A percentile compares a stretch with the other conserved stretches of the same genome.
phyloP scores from a whole-genome alignment of 495 filamentous ascomycete genomes.

The Penicillium robsamsonii region DNA sequence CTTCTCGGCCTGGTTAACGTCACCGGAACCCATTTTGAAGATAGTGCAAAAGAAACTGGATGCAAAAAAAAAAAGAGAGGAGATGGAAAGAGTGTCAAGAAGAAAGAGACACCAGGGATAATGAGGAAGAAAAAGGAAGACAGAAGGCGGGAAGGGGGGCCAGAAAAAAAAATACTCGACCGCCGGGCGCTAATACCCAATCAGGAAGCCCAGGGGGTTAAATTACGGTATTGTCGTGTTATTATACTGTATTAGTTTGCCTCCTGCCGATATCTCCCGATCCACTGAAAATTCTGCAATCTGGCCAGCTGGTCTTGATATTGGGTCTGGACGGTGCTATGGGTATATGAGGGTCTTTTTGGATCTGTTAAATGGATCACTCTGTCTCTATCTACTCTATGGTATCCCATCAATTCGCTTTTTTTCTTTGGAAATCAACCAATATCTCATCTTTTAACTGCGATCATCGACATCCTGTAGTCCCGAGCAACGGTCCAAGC shows the following conservation, averaged over 20 bases:
- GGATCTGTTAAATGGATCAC: background rate
- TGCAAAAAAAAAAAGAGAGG: constrained; percentile 42
- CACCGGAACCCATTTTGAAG: constrained; percentile 52
- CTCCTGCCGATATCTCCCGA: constrained; percentile 48
- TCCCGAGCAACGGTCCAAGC: constrained; percentile 31
- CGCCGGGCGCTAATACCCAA: constrained; percentile 36
- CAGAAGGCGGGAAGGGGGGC: constrained; percentile 36
- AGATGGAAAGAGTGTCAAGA: constrained; percentile 43
- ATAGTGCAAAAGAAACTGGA: constrained; percentile 39
- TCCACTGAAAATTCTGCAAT: constrained; percentile 28
- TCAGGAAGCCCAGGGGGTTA: constrained; percentile 21
- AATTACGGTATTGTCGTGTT: constrained; percentile 18
- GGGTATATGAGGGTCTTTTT: background rate
- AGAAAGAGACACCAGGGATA: constrained; percentile 40
- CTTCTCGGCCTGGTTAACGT: constrained; percentile 62
- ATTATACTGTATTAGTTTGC: constrained; percentile 15
- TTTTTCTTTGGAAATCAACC: background rate
- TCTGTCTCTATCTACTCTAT: background rate
- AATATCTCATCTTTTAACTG: background rate
- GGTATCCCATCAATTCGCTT: background rate
- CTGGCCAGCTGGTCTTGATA: constrained; percentile 11
- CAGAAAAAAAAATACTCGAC: constrained; percentile 44
- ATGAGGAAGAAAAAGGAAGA: constrained; percentile 37
- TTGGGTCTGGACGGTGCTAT: constrained; percentile 3
- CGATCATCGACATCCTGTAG: constrained; percentile 10